Conservation (phyloP, 106 monocot genomes). For the Acorus gramineus region DNA sequence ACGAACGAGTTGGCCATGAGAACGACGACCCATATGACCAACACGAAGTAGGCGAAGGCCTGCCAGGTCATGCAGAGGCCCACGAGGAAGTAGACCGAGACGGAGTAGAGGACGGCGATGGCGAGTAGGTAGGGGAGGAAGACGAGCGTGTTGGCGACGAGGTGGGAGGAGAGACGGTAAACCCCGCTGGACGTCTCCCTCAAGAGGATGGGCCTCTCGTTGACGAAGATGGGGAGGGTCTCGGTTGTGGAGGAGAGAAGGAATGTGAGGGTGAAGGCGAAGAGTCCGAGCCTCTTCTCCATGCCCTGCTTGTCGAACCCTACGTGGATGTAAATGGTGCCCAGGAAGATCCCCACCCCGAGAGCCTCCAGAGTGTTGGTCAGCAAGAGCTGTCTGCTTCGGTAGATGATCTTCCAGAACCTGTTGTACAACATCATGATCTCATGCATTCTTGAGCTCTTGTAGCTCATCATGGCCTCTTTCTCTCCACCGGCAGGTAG, state of each 20-base stretch:
- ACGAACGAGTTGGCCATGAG: constrained; percentile 95
- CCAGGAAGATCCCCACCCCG: constrained; percentile 64
- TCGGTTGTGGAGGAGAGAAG: constrained; percentile 93
- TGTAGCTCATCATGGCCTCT: constrained; percentile 19
- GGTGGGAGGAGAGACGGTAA: constrained; percentile 86
- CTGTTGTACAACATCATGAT: constrained; percentile 47
- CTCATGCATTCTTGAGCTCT: constrained; percentile 50
- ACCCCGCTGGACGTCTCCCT: constrained; percentile 68
- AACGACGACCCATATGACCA: constrained; percentile 69
- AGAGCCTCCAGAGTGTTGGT: constrained; percentile 77
- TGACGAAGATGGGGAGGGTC: constrained; percentile 83
- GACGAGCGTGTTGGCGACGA: constrained; percentile 67
- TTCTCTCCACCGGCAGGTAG: neutral
- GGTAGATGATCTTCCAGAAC: constrained; percentile 56
- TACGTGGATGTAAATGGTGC: constrained; percentile 67
- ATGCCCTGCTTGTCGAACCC: constrained; percentile 54
- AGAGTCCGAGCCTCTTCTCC: constrained; percentile 75
- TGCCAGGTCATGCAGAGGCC: constrained; percentile 65
- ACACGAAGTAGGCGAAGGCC: constrained; percentile 60
- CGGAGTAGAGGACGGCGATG: constrained; percentile 58
- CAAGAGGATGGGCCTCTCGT: constrained; percentile 70
- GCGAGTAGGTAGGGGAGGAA: constrained; percentile 85
- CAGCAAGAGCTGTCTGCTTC: constrained; percentile 71
- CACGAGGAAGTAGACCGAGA: constrained; percentile 72
- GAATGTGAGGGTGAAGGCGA: constrained; percentile 96